Evolutionary conservation across 352 stramenopile species (phyloP), one percentile per base, ranked within the genome.

Genomic region (Phytophthora gonapodyides): DNA sequence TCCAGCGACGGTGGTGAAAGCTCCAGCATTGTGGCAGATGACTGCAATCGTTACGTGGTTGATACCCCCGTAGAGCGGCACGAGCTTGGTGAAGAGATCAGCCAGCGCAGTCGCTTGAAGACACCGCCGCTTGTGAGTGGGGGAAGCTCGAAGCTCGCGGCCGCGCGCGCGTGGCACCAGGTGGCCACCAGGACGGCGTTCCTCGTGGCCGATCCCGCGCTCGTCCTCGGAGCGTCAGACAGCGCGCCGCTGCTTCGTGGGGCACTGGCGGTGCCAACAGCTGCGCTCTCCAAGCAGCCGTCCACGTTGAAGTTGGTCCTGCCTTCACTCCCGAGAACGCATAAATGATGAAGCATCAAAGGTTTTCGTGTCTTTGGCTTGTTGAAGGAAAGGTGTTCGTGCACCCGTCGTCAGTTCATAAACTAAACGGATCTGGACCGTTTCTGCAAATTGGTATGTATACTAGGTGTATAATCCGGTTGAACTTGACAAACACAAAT

Each of bases 131-230:
- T 1, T 19, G 17, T 38, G 58, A 43, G 41, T 1, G 12, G 3
- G 8, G 51, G 52, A 2, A 10, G 10, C 10, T 11, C 24, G 5
- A 61, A 60, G 36, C 48, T 70, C 35, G 46, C 31, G 19, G 12
- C n/a, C 15, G 5, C 38, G 30, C 37, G 56, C 24, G 42, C 30
- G 9, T 87, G 80, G 80, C 71, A 84, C 40, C 70, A 64, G 7
- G 77, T 87, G 19, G 15, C 72, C 9, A 82, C 73, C 10, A 88
- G 87, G 48, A 77, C 68, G 1, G 65, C 81, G 54, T 59, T 88
- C 30, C 58, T 83, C 13, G 70, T 87, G 21, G 47, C 62, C 13
- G 13, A 44, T 0, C 7, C 35, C 24, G 24, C 24, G 24, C 24
- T 27, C 24, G 24, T 27, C 19, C 46, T 69, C 16, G 41, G 41